Base-by-base conservation (phyloP, 441 rosid species). In the Brassica balearica region DNA sequence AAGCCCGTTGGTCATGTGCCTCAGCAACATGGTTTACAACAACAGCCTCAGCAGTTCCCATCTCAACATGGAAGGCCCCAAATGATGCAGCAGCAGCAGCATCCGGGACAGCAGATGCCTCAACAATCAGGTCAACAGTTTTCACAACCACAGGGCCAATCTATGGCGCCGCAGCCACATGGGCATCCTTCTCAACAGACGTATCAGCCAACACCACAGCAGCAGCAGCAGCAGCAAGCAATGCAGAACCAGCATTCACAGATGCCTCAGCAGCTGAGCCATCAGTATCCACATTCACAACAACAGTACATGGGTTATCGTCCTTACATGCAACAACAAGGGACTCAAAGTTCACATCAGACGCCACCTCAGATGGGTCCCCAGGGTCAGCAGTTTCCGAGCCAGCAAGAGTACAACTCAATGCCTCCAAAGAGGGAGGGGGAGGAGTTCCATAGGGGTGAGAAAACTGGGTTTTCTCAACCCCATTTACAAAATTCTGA, bases 381-480 rank as follows among this genome's bases (percentile, higher is more conserved):
- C 17, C 88, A 85, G 17, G 88, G 86, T 69, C 87, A 77, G 84
- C 87, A 86, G 32, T 87, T 85, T 77, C 79, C 84, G 7, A 76
- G 82, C 83, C 93, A 84, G 78, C 87, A 76, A 75, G 94, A 92
- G 34, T 82, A 81, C 56, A 85, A 83, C 70, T 71, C 86, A 15
- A 68, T 83, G 66, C 69, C 75, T 3, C 76, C 88, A 4, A 86
- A 86, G 78, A 81, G 87, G 71, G 97, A 88, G 71, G 97, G 86
- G 69, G 80, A 69, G 68, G 97, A 90, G 71, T 87, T 85, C 78
- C 88, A 81, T 22, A 88, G 77, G 69, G 87, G 86, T 68, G 85
- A 84, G 63, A 90, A 86, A 80, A 56, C 85, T 67, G 85, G 90
- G 70, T 81, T 88, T 83, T 84, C 95, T 67, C 92, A 95, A 66